A percentile compares a stretch with the other conserved stretches of the same genome.
phyloP scores from a whole-genome alignment of 805 yeast genomes.

The Debaryomyces tyrocola region DNA sequence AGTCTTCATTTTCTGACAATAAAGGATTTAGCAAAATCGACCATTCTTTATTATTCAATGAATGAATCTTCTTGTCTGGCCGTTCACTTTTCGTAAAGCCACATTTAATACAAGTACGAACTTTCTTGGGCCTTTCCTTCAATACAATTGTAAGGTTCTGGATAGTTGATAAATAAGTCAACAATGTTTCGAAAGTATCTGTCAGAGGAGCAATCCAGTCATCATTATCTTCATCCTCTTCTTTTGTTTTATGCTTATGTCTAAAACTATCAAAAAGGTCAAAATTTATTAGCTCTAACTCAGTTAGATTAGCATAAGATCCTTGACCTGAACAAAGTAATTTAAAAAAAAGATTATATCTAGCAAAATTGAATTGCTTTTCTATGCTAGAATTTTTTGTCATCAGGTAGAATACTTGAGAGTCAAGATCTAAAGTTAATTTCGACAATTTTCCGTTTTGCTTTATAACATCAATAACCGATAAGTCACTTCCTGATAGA shows the following conservation, averaged over 20 bases:
- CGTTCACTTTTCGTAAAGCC: constrained; percentile 21
- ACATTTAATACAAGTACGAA: constrained; percentile 35
- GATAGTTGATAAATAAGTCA: constrained; percentile 18
- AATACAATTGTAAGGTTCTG: constrained; percentile 23
- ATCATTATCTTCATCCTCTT: constrained; percentile 12
- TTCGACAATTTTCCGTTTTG: constrained; percentile 31
- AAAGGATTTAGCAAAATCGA: constrained; percentile 17
- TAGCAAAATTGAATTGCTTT: constrained; percentile 29
- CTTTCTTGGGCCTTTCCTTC: constrained; percentile 18
- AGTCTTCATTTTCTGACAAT: constrained; percentile 5
- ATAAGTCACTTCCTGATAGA: constrained; percentile 45
- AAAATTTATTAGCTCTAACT: constrained; percentile 30
- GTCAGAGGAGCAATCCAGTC: constrained; percentile 20
- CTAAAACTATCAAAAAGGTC: constrained; percentile 22
- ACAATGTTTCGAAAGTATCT: constrained; percentile 17
- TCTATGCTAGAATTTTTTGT: constrained; percentile 11
- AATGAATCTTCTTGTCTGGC: constrained; percentile 2
- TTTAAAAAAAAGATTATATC: constrained; percentile 28
- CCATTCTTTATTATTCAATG: constrained; percentile 18
- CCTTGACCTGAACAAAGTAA: constrained; percentile 36
- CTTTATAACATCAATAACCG: constrained; percentile 48
- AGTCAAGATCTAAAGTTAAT: constrained; percentile 49
- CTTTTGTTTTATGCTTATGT: constrained; percentile 15
- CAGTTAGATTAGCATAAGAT: constrained; percentile 24
- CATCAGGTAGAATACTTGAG: constrained; percentile 40